phyloP scores from a whole-genome alignment of 345 rosid genomes.

The Eucalyptus caleyi region DNA sequence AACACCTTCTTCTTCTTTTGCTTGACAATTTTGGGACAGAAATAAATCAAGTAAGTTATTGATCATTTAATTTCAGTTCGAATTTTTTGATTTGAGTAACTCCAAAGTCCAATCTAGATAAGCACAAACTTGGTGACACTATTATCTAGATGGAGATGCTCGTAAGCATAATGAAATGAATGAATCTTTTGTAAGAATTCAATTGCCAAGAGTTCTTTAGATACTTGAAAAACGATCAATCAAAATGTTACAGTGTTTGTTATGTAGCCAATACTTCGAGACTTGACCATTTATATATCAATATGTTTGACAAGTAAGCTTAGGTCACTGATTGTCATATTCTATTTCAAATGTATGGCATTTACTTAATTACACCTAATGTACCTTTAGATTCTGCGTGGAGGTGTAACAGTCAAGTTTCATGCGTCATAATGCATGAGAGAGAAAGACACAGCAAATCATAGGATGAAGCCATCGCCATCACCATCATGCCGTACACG shows the following conservation, averaged over 20 bases:
- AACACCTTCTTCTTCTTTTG: neutral
- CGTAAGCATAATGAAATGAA: neutral
- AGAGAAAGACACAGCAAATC: neutral
- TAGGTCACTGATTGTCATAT: neutral
- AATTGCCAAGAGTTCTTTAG: neutral
- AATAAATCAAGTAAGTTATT: rapidly evolving
- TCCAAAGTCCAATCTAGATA: rapidly evolving
- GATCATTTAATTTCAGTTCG: neutral
- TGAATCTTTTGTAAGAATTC: neutral
- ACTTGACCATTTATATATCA: rapidly evolving
- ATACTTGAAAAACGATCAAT: too few relatives aligned
- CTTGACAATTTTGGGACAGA: rapidly evolving
- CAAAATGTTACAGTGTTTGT: too few relatives aligned
- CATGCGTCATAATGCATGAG: neutral
- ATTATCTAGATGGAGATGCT: rapidly evolving
- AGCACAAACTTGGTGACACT: rapidly evolving
- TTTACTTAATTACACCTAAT: neutral
- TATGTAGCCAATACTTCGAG: neutral
- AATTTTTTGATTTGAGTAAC: neutral
- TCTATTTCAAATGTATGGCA: neutral
- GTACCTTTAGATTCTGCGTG: neutral
- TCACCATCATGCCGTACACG: neutral
- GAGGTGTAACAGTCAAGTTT: neutral
- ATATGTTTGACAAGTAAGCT: neutral
- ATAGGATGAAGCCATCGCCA: neutral